Percentiles rank a stretch among this genome's conserved stretches.
Conservation (phyloP, 768 basidiomycete genomes). For the Steccherinum ochraceum region DNA sequence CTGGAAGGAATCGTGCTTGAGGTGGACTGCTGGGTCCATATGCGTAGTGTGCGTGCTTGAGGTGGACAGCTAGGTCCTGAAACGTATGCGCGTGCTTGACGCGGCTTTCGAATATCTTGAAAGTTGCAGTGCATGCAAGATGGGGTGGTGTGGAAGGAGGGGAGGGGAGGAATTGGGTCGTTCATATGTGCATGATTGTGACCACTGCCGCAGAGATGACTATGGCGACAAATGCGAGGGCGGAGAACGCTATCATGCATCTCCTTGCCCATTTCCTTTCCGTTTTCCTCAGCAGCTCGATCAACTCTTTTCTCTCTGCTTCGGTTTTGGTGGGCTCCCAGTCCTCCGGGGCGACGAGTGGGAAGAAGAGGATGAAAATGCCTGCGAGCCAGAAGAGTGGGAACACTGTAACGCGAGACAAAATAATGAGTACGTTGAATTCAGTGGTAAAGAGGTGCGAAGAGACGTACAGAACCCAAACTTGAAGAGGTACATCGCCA, state of each 20-base stretch:
- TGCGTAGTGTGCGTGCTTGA: no score
- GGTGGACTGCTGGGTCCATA: no score
- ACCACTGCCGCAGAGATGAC: conserved; percentile 12
- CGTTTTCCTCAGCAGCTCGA: conserved; percentile 26
- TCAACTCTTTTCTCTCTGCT: conserved; percentile 26
- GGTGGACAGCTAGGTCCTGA: no score
- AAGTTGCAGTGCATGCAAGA: no score
- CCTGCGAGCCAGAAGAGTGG: conserved; percentile 45
- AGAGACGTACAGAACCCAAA: conserved; percentile 40
- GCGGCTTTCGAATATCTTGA: no score
- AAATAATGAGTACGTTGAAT: background rate
- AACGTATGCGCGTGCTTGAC: no score
- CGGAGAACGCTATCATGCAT: conserved; percentile 24
- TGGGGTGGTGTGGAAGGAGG: no score
- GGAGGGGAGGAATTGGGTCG: no score
- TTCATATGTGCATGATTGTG: conserved; percentile 14
- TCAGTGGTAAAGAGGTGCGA: background rate
- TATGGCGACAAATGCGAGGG: conserved; percentile 13
- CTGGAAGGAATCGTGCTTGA: no score
- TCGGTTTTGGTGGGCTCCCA: conserved; percentile 32
- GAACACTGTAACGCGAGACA: conserved; percentile 30
- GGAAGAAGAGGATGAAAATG: conserved; percentile 31
- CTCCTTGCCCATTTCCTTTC: conserved; percentile 39
- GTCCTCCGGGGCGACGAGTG: conserved; percentile 30
- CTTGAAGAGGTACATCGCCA: conserved; percentile 43